Evolutionary conservation across 495 filamentous ascomycete genomes (phyloP).

Genomic region (Amorphotheca resinae): DNA sequence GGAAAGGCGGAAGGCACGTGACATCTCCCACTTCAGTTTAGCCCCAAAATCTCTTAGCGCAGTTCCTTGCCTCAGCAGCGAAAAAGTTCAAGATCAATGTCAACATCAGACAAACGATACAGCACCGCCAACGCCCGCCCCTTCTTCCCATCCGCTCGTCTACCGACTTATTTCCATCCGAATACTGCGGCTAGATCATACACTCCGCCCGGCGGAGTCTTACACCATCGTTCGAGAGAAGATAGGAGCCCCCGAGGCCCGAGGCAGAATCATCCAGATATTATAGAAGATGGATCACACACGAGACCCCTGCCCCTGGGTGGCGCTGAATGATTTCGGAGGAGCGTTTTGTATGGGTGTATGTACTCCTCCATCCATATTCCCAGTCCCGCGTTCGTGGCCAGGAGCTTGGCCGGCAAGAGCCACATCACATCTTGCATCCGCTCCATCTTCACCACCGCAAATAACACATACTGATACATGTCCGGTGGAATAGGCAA

Average conservation of each 20-base stretch:
- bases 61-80: neutral
- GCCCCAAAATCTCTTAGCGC: too few relatives aligned
- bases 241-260: too few relatives aligned
- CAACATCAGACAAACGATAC: neutral
- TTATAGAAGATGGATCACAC: conserved; percentile 55
- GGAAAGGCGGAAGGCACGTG: too few relatives aligned
- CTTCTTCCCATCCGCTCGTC: too few relatives aligned
- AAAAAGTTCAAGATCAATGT: neutral
- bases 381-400: too few relatives aligned
- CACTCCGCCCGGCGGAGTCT: neutral
- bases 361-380: conserved; percentile 27
- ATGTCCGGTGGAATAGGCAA: conserved; percentile 37
- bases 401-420: too few relatives aligned
- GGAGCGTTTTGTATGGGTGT: conserved; percentile 97
- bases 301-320: conserved; percentile 91
- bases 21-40: too few relatives aligned
- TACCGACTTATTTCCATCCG: too few relatives aligned
- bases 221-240: neutral
- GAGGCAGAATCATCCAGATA: neutral
- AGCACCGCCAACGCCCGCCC: neutral
- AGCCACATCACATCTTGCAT: neutral
- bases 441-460: neutral
- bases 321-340: conserved; percentile 90
- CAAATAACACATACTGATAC: conserved; percentile 2
- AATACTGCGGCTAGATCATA: neutral